Base-by-base conservation (phyloP, 2,329 filamentous ascomycete species). In the Bertia moriformis region DNA sequence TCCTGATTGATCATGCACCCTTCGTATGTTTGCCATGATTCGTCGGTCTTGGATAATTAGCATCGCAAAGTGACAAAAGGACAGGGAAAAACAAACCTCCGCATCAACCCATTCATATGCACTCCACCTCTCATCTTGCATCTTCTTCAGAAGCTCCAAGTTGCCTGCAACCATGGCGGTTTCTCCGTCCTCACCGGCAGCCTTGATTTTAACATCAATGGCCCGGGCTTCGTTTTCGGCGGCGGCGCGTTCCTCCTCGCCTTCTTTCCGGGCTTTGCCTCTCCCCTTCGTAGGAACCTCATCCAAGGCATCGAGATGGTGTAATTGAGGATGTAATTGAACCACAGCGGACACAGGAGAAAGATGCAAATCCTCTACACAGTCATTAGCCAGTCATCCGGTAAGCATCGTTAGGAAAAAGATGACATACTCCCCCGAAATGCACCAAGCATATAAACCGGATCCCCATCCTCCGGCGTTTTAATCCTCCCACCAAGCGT, bases 251-350 rank as follows among this genome's bases (percentile, higher is more conserved):
- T 67, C 64, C 41, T 69, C 63, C 12, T 58, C 53, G 5, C 42
- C 39, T 29, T 59, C 55, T 41, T 56, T 57, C 44, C 55, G 52
- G 37, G 42, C 48, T 44, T 54, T 52, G n/a, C 41, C 37, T 33
- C 54, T 47, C 42, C 54, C 54, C 41, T 62, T 57, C 39, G 57
- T 51, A n/a, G 61, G 56, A 7, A 71, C 52, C 46, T 78, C 71
- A 36, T 68, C 65, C 38, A 68, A 52, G 2, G 75, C 74, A 52
- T 79, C 75, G 22, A 79, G 55, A 51, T 80, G 73, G 48, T 78
- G 71, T 48, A 78, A 68, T 45, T 78, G 69, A 1, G 75, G 72
- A 2, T 72, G 68, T 51, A 80, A 62, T 49, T 78, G 73, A 2
- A 76, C 71, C 10, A 78, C 65, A 2, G 71, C 72, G 37, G 68